Percentiles rank a stretch among this genome's conserved stretches.
Evolutionary conservation across 2,329 filamentous ascomycete genomes (phyloP).

Genomic region (Beauveria australis): DNA sequence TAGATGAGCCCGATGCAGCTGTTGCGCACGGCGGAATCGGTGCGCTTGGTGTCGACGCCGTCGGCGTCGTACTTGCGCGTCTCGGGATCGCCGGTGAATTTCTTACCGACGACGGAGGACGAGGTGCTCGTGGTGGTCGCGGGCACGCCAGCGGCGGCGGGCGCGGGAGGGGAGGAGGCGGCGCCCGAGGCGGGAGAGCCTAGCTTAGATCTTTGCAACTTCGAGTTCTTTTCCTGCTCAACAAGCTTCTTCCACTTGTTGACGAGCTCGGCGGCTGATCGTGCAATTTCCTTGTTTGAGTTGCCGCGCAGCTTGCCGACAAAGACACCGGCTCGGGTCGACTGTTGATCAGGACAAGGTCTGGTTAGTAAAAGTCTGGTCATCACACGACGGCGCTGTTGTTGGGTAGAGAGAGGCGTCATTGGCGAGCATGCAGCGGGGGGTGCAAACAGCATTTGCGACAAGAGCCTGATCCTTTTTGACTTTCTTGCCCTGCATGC

Average conservation of each 20-base stretch:
- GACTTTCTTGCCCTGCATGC: too few species aligned
- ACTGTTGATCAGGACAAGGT: slow-evolving; percentile 29
- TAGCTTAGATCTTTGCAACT: slow-evolving; percentile 31
- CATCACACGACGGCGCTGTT: not conserved
- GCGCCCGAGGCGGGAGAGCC: slow-evolving; percentile 34
- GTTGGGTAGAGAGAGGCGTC: not conserved
- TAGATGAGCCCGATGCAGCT: slow-evolving; percentile 87
- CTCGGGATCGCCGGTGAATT: slow-evolving; percentile 59
- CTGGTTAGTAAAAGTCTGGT: not conserved
- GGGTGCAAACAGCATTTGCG: not conserved
- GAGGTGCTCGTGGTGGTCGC: not conserved
- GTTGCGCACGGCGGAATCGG: slow-evolving; percentile 66
- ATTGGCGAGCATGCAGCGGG: not conserved
- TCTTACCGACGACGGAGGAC: slow-evolving; percentile 22
- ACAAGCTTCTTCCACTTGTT: slow-evolving; percentile 79
- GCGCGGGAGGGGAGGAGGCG: slow-evolving; percentile 45
- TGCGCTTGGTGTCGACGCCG: slow-evolving; percentile 68
- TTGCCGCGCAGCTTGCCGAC: slow-evolving; percentile 76
- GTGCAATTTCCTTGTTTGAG: slow-evolving; percentile 71
- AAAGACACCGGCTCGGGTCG: slow-evolving; percentile 83
- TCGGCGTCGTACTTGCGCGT: slow-evolving; percentile 80
- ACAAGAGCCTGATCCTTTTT: not conserved
- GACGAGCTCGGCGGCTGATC: slow-evolving; percentile 73
- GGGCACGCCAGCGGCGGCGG: not conserved
- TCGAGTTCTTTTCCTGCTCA: slow-evolving; percentile 50